phyloP scores from a whole-genome alignment of 768 basidiomycete species.

The Rhodotorula paludigena region DNA sequence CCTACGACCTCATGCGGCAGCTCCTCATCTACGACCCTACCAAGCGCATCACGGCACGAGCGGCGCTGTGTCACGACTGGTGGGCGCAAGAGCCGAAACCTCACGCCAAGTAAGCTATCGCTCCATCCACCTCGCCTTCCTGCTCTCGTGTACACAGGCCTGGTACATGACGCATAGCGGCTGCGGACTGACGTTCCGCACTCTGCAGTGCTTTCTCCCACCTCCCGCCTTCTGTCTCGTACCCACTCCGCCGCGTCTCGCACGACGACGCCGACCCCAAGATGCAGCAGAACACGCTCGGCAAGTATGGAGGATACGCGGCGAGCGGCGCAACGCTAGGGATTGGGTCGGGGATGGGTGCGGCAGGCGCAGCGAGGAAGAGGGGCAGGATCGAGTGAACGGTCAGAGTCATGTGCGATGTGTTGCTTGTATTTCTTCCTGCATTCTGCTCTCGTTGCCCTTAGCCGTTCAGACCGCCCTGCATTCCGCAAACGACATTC shows the following conservation, averaged over 20 bases:
- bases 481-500: no score
- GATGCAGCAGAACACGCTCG: conserved; percentile 25
- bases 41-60: conserved; percentile 71
- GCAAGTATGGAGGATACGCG: conserved; percentile 14
- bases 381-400: conserved; percentile 8
- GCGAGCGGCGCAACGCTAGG: conserved; percentile 1
- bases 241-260: conserved; percentile 81
- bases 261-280: conserved; percentile 63
- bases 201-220: conserved; percentile 65
- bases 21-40: conserved; percentile 90
- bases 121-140: background rate
- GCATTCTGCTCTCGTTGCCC: background rate
- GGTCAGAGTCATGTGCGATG: background rate
- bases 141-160: no score
- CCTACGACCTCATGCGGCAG: conserved; percentile 71
- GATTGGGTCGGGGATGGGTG: background rate
- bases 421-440: background rate
- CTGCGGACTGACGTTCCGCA: background rate
- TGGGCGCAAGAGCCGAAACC: conserved; percentile 86
- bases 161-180: no score
- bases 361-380: conserved; percentile 6
- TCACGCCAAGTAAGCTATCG: conserved; percentile 66
- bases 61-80: conserved; percentile 81
- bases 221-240: conserved; percentile 61
- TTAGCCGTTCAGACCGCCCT: no score